phyloP scores from a whole-genome alignment of 495 filamentous ascomycete genomes.

The Aspergillus sparsus region DNA sequence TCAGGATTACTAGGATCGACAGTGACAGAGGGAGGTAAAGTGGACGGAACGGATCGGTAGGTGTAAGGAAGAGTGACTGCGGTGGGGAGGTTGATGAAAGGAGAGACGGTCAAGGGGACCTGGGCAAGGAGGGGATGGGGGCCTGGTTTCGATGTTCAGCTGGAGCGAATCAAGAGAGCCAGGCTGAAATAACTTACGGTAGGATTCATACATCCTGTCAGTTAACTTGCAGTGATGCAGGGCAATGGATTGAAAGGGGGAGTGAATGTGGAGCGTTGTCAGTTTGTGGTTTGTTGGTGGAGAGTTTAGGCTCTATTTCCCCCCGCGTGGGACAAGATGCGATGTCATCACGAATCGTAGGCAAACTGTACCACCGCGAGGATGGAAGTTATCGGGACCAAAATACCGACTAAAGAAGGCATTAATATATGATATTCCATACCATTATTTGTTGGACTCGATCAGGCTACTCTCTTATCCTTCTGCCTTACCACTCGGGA shows the following conservation, averaged over 20 bases:
- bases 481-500: no score
- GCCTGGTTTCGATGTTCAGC: conserved; percentile 48
- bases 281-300: neutral
- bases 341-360: no score
- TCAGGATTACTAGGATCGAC: conserved; percentile 48
- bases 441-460: no score
- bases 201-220: conserved; percentile 46
- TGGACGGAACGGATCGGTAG: conserved; percentile 84
- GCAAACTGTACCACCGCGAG: no score
- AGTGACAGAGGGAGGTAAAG: conserved; percentile 76
- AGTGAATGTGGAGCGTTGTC: conserved; percentile 2
- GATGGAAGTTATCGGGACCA: no score
- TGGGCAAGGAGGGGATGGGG: conserved; percentile 89
- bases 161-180: neutral
- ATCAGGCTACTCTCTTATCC: no score
- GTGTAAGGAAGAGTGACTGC: conserved; percentile 93
- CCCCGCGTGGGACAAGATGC: no score
- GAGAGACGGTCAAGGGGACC: conserved; percentile 88
- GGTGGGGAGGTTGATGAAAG: conserved; percentile 87
- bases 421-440: no score
- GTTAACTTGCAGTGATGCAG: conserved; percentile 1
- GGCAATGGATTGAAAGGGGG: conserved; percentile 9
- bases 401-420: no score
- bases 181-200: conserved; percentile 32
- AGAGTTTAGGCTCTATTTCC: no score